Base-by-base conservation (phyloP, 371 early-diverging fungal species). In the Haplosporangium sp. region DNA sequence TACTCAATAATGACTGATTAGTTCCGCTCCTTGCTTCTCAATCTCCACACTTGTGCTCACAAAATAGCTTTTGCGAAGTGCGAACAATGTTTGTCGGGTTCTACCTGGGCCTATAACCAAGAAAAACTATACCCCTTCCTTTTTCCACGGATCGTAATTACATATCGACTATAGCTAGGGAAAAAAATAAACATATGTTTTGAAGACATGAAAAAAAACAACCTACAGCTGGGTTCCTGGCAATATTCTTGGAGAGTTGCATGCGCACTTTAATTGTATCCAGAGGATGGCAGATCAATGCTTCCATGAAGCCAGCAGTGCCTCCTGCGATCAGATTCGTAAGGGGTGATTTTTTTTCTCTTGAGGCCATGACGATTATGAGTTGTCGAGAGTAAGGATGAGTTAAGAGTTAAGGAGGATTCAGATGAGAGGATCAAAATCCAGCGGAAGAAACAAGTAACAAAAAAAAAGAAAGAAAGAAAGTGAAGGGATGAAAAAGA, bases 221-320 rank as follows among this genome's bases (percentile, higher is more conserved):
- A 27, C 79, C 72, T 74, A 78, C 79, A 58, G 70, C 19, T 19
- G 68, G 73, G 47, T 65, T 67, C 50, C 74, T 68, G 17, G 83
- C 47, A 6, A 77, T 65, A 63, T 83, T 90, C 71, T 89, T 89
- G 42, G 91, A 88, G 39, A 96, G 87, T 84, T 96, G 96, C 95
- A 96, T 95, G 85, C 96, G 93, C 69, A 96, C 96, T 89, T 98
- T 98, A 86, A 98, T 96, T 35, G 99, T 98, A 85, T 98, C 99
- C 45, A 98, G 88, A 19, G 98, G 98, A 78, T 98, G 98, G 82
- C 98, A 98, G 69, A 90, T 89, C 73, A 94, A 87, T 20, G 98
- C 95, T 84, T 98, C 99, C 87, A 93, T 93, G 71, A 95, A 91
- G 40, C 98, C 99, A 4, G 99, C 99, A 11, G 94, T 83, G 63